Evolutionary conservation across 208 protist genomes (phyloP), one percentile per base, ranked within the genome.

Genomic region (Leishmania martiniquensis): DNA sequence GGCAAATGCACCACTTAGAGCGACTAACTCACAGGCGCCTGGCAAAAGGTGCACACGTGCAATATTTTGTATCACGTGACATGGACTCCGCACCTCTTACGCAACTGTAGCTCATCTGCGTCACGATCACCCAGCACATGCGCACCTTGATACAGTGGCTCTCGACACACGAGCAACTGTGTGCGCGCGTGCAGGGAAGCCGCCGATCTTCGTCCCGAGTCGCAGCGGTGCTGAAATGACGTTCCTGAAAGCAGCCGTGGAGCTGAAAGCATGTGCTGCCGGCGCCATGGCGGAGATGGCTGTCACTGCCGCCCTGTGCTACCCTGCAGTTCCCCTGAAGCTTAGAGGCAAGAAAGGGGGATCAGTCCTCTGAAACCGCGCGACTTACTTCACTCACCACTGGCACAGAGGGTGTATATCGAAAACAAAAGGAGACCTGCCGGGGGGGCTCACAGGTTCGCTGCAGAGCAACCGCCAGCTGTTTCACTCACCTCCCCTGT

Each of bases 41-140:
- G 49, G 22, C 32, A 34, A 72, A 78, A 3, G 83, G 86, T 2
- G 89, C 85, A 65, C 77, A 91, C 67, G 49, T 83, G n/a, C 87
- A 80, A 54, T 79, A 91, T n/a, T 75, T 96, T 32, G 91, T 71
- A 15, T 71, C 88, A 20, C 92, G 92, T 45, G 89, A 88, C n/a
- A 89, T 93, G 72, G 88, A 85, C 62, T 85, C 81, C 4, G 85
- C 86, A 0, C 89, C 87, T 42, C 76, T 91, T 32, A 89, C 78
- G 47, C 51, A 78, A 51, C 81, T 87, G 15, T 78, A 75, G 39
- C 32, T 95, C 47, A 85, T 82, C 17, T 87, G 84, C 57, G 85
- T 77, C n/a, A 87, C 81, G 52, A 89, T 87, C 72, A 92, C 91
- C 2, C 57, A 65, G 6, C 87, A 93, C 77, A 57, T 85, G 1